Evolutionary conservation across 345 rosid genomes (phyloP), one percentile per base, ranked within the genome.

Genomic region (Ailanthus altissimus): DNA sequence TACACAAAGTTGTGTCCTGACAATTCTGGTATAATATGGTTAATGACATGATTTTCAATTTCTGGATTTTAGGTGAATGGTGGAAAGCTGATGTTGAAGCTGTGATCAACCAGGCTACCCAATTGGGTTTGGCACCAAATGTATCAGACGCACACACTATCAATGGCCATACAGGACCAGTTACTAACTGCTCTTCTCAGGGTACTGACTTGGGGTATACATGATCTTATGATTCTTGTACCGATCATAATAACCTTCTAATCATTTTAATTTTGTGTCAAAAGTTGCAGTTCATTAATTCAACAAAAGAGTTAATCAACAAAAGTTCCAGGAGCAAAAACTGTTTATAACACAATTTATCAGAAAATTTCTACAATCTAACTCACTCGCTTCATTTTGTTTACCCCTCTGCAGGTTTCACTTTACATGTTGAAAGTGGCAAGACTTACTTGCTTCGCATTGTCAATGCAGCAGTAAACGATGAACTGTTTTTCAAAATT

Each of bases 81-180:
- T 93, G 95, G 95, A 93, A 91, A 78, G 83, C 90, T 2, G 90
- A 91, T 77, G 90, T 88, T 23, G 94, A 93, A 83, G 85, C 86
- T 25, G 85, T 93, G 72, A 50, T 91, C 66, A 86, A 62, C 2
- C 93, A 89, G 64, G 77, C 92, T 2, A 74, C 67, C 65, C 78
- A 81, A 58, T 65, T 83, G 38, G 95, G 95, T 72, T 42, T 85
- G 62, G 68, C 97, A 12, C 94, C 95, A 32, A 93, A 91, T 83
- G 20, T 84, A 56, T 93, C 94, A n/a, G 95, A 93, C 76, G 82
- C 94, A 21, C 95, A 91, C 83, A 87, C 89, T 64, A 87, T 93
- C 47, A 91, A 93, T 84, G 95, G 97, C 72, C 82, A 72, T 28
- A 63, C 94, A 3, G 94, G 94, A 26, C 89, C 93, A 13, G 76